Evolutionary conservation across 148 eudicot genomes (phyloP), one percentile per base, ranked within the genome.

Genomic region (Talinum fruticosum): DNA sequence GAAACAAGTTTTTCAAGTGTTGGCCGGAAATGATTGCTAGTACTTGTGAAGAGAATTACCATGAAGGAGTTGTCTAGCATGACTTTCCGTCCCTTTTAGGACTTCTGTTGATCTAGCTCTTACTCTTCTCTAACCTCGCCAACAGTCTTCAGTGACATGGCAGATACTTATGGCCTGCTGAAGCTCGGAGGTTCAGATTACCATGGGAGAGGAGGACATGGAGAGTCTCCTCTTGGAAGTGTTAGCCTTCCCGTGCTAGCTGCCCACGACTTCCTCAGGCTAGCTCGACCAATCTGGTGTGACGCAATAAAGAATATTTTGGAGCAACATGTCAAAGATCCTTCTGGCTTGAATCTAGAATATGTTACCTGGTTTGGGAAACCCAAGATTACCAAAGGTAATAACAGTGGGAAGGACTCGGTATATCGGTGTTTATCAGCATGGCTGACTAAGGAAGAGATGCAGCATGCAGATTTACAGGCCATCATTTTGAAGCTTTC

Each of bases 161-260:
- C 99, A 19, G 99, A 95, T 79, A 76, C 83, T 4, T 86, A 91
- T 65, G 86, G 87, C 75, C 90, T 95, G 49, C n/a, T 95, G 79
- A 95, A 95, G 86, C 87, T 95, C 2, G 99, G 99, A 83, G 99
- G 99, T 28, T 93, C 99, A 1, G 99, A 95, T 82, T 95, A 83
- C 79, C 99, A 95, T 29, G 99, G 93, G 75, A 88, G 85, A 87
- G 97, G 94, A n/a, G 97, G 96, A 38, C 88, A 84, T 36, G 73
- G 86, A 19, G 99, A 95, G 87, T 88, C 96, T 10, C 73, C 86
- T 79, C 85, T 95, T 10, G 99, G 99, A 67, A 91, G 91, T 65
- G 93, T 89, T 75, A 86, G 84, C 80, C 87, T 95, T 49, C 96
- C 99, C 0, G 86, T 90, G 66, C 57, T 88, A 77, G 85, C 89